These are phyloP conservation scores for Penicillium sp. DNA, from an alignment of 2,329 filamentous ascomycete genomes.

Conservation along the genomic window DNA sequence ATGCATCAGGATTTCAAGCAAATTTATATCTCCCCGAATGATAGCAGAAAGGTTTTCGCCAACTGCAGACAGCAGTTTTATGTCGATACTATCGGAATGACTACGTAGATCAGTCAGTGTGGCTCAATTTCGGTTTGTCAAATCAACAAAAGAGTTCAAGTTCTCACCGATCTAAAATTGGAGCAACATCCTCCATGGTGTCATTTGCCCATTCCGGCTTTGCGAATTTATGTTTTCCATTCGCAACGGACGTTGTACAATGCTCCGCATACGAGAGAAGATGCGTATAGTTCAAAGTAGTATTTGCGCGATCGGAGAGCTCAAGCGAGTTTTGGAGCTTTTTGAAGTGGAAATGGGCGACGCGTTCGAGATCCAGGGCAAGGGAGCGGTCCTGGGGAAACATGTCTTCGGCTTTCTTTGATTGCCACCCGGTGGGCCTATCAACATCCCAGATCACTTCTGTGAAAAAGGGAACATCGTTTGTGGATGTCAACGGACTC, in stretches of 20 bases:
- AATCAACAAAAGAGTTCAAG: no score
- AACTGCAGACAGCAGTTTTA: slow-evolving; percentile 15
- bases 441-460: slow-evolving; percentile 21
- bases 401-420: neutral
- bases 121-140: neutral
- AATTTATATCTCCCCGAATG: slow-evolving; percentile 35
- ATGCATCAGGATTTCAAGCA: slow-evolving; percentile 41
- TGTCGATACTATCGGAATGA: slow-evolving; percentile 11
- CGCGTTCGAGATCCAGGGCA: slow-evolving; percentile 16
- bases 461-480: slow-evolving; percentile 23
- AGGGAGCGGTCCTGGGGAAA: neutral
- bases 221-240: slow-evolving; percentile 13
- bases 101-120: slow-evolving; percentile 11
- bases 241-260: slow-evolving; percentile 12
- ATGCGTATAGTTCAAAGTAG: slow-evolving; percentile 12
- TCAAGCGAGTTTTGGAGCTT: neutral
- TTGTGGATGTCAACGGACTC: slow-evolving; percentile 14
- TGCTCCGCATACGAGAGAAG: slow-evolving; percentile 17
- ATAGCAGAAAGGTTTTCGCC: slow-evolving; percentile 38
- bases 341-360: slow-evolving; percentile 23
- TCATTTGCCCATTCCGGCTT: slow-evolving; percentile 15
- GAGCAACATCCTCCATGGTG: slow-evolving; percentile 7
- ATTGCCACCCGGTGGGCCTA: slow-evolving; percentile 4
- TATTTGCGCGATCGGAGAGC: neutral
- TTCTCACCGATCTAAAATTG: slow-evolving; percentile 14